A percentile compares a stretch with the other conserved stretches of the same genome.
Evolutionary conservation across 148 eudicot genomes (phyloP).

Genomic region (Amaranthus cruentus): DNA sequence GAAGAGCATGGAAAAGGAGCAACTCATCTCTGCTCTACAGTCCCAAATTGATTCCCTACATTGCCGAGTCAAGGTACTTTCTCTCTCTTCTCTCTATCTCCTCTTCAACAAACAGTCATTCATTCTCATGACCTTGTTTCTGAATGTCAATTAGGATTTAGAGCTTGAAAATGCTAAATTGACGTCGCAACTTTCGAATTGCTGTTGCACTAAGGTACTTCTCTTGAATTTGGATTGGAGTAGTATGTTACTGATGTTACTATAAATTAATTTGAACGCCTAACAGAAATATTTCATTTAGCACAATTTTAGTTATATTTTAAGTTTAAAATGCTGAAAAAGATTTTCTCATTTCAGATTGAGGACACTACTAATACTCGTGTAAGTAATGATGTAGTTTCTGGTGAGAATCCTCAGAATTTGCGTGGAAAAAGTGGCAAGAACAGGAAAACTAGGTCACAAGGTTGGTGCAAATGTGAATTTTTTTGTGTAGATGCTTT

Average conservation of each 20-base stretch:
- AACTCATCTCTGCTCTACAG: background rate
- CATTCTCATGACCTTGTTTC: background rate
- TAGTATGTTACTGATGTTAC: no score
- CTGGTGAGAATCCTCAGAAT: constrained; percentile 19
- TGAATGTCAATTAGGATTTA: constrained; percentile 34
- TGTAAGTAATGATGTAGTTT: constrained; percentile 12
- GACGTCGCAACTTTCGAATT: constrained; percentile 41
- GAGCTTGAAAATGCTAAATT: constrained; percentile 58
- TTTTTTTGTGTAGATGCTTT: background rate
- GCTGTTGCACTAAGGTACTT: constrained; percentile 57
- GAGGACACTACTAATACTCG: constrained; percentile 24
- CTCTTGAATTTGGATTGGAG: background rate
- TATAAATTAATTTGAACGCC: background rate
- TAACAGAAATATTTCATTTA: background rate
- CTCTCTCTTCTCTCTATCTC: background rate
- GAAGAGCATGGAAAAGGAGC: constrained; percentile 10
- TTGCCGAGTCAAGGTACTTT: constrained; percentile 34
- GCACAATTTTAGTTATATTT: background rate
- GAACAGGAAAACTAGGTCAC: constrained; percentile 15
- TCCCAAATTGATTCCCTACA: constrained; percentile 14
- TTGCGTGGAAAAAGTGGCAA: constrained; percentile 10
- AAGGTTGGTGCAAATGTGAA: constrained; percentile 15
- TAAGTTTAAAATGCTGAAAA: background rate
- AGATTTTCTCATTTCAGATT: constrained; percentile 26
- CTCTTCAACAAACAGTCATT: no score